Base-by-base conservation (phyloP, 208 protist species). In the Acanthamoeba lenticulata region DNA sequence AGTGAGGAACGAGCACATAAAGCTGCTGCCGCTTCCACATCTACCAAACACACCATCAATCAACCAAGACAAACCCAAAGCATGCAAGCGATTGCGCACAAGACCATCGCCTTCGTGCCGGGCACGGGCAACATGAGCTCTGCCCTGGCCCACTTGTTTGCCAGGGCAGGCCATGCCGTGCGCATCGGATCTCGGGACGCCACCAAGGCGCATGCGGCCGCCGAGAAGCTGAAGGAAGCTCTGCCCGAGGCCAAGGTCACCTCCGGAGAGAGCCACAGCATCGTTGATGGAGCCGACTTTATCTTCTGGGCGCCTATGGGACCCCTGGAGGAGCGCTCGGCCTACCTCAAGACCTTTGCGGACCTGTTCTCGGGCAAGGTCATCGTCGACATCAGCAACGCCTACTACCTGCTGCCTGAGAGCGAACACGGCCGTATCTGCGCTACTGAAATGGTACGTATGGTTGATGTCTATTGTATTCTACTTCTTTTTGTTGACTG, bases 51-150 rank as follows among this genome's bases (percentile, higher is more conserved):
- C n/a, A n/a, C n/a, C n/a, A n/a, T n/a, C n/a, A n/a, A n/a, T n/a
- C n/a, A 65, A 65, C 21, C 21, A 19, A 57, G 9, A 57, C 49
- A 19, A 57, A 57, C 49, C 13, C 49, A 57, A 9, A 9, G 19
- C 49, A 57, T 57, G 49, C 19, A 24, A 19, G 49, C 49, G 19
- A 57, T 19, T 9, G 9, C 49, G 19, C 49, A 57, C 62, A 72
- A 72, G 29, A 34, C 29, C 62, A 15, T 72, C 21, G 62, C 62
- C 21, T 72, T 72, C 62, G 62, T 72, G 29, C 62, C 62, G 11
- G 62, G 62, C 29, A 72, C 62, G 62, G 62, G 62, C n/a, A 72
- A 72, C 62, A 72, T 72, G 62, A 34, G 21, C 62, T 72, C 62
- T 38, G 62, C 62, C 17, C 62, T 72, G 62, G 62, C 62, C n/a